Evolutionary conservation across 768 basidiomycete genomes (phyloP).

Genomic region (Mycena kentingensis): DNA sequence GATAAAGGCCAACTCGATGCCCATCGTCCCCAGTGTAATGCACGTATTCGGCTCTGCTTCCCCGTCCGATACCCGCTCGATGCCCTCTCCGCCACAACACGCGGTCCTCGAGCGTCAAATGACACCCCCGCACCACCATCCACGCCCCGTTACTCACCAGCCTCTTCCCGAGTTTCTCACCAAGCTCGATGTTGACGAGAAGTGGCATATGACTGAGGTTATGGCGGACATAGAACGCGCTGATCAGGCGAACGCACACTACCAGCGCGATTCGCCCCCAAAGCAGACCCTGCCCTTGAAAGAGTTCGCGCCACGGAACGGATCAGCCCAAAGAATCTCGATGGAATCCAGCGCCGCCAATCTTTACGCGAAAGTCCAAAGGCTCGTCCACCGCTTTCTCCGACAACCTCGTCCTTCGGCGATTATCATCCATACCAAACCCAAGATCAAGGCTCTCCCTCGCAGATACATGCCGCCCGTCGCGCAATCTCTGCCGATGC

Average conservation of each 20-base stretch:
- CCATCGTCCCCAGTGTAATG: constrained; percentile 58
- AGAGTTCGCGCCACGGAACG: constrained; percentile 54
- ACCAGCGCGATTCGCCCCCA: constrained; percentile 50
- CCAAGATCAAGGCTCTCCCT: constrained; percentile 30
- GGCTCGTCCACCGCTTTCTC: constrained; percentile 28
- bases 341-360: constrained; percentile 40
- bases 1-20: constrained; percentile 61
- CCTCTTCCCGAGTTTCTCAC: constrained; percentile 57
- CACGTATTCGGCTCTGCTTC: constrained; percentile 48
- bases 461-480: constrained; percentile 45
- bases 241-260: constrained; percentile 54
- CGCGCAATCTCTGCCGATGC: constrained; percentile 26
- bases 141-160: constrained; percentile 64
- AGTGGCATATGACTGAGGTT: constrained; percentile 70
- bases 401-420: constrained; percentile 31
- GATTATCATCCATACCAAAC: constrained; percentile 29
- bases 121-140: constrained; percentile 49
- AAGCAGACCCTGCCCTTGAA: constrained; percentile 55
- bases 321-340: constrained; percentile 56
- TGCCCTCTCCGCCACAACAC: constrained; percentile 27
- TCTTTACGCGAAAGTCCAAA: constrained; percentile 44
- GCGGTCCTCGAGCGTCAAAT: constrained; percentile 30
- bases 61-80: constrained; percentile 26
- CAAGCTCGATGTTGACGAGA: constrained; percentile 60
- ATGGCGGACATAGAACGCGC: constrained; percentile 73